Evolutionary conservation across 441 rosid genomes (phyloP).

Genomic region (Jatropha multifida): DNA sequence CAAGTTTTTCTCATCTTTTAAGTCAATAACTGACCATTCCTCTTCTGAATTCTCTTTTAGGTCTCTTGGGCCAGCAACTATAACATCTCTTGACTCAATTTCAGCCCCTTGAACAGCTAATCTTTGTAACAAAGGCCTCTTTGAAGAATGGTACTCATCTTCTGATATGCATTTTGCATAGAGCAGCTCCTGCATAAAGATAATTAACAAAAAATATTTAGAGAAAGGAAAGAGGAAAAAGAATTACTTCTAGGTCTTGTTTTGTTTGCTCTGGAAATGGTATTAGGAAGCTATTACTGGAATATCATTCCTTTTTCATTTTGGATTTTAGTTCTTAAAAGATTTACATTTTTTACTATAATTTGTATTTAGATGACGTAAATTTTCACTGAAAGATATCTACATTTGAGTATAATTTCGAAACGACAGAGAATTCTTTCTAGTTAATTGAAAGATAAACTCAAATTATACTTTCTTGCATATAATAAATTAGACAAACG

Average conservation of each 20-base stretch:
- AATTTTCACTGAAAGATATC: no score
- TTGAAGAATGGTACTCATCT: slow-evolving; percentile 70
- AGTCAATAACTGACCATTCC: slow-evolving; percentile 69
- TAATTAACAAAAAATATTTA: neutral
- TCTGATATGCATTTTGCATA: slow-evolving; percentile 68
- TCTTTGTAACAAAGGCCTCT: slow-evolving; percentile 67
- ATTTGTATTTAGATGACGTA: no score
- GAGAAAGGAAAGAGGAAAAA: neutral
- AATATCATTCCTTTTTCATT: no score
- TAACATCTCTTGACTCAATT: slow-evolving; percentile 56
- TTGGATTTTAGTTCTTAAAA: no score
- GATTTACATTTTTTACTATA: no score
- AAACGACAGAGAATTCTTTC: no score
- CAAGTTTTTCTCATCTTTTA: slow-evolving; percentile 52
- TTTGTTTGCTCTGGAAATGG: neutral
- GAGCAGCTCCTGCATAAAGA: slow-evolving; percentile 47
- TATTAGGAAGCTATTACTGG: neutral
- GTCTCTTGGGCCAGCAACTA: slow-evolving; percentile 33
- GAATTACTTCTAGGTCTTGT: no score
- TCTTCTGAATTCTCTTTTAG: slow-evolving; percentile 45
- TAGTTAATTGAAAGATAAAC: no score
- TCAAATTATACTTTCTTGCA: no score
- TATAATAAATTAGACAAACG: no score
- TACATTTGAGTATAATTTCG: no score
- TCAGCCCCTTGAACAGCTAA: slow-evolving; percentile 73